Percentiles rank a stretch among this genome's conserved stretches.
Conservation (phyloP, 2,329 filamentous ascomycete genomes). For the Phaeomoniella chlamydospora region DNA sequence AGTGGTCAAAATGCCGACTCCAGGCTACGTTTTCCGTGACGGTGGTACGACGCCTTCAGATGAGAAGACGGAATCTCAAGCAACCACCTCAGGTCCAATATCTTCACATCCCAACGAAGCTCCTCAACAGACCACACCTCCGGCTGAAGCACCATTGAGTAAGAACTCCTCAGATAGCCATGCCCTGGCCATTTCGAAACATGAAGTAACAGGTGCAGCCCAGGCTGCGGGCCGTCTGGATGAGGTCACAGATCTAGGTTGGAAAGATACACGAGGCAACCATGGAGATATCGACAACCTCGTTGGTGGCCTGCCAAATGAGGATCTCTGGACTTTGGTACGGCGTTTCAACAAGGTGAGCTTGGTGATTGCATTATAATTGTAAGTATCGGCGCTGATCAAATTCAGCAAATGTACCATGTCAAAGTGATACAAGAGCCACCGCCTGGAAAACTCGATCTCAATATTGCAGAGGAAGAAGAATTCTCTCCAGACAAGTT, state of each 20-base stretch:
- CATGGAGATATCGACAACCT: constrained; percentile 44
- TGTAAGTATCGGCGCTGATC: constrained; percentile 10
- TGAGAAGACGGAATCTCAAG: constrained; percentile 7
- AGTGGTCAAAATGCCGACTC: constrained; percentile 15
- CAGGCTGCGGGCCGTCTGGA: constrained; percentile 33
- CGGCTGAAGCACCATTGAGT: constrained; percentile 8
- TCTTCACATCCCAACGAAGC: constrained; percentile 1
- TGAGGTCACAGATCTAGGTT: constrained; percentile 54
- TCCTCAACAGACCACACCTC: constrained; percentile 5
- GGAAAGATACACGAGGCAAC: constrained; percentile 38
- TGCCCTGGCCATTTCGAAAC: constrained; percentile 26
- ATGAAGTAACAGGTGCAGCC: constrained; percentile 29
- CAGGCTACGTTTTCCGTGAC: constrained; percentile 17
- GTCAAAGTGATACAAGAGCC: constrained; percentile 52
- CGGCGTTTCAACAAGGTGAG: constrained; percentile 58
- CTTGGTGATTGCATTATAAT: constrained; percentile 1
- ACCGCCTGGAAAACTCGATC: constrained; percentile 55
- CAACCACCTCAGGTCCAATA: constrained; percentile 3
- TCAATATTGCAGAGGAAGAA: constrained; percentile 69
- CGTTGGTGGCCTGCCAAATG: constrained; percentile 54
- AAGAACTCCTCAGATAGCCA: constrained; percentile 25
- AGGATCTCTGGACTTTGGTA: constrained; percentile 58
- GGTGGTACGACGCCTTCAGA: constrained; percentile 15
- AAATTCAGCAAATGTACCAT: constrained; percentile 46
- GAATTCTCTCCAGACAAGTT: constrained; percentile 78